Evolutionary conservation across 768 basidiomycete species (phyloP), one percentile per base, ranked within the genome.

Genomic region (Pisolithus microcarpus): DNA sequence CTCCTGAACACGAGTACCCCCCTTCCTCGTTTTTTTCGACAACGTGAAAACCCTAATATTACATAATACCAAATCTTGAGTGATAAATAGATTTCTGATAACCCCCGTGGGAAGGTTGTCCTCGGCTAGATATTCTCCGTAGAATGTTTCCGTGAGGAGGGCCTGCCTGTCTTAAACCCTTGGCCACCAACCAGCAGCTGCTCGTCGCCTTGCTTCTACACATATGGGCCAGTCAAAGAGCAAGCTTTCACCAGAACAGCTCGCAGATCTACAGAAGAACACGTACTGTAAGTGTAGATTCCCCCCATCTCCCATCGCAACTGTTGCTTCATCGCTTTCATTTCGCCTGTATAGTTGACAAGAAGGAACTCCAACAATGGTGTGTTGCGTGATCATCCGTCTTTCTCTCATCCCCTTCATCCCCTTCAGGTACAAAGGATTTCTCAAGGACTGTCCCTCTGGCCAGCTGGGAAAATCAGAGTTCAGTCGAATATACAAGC

Each of bases 341-440:
- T 55, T 42, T 49, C 50, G 24, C 18, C 42, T 30, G 37, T 50
- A 3, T 69, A 94, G 91, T 94, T 68, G 91, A 94, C 75, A 95
- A 94, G 83, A 85, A 89, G 65, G 92, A 96, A 69, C 84, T 95
- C 40, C 92, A 96, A 71, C 91, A 92, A 76, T 95, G 93, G 92
- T 90, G 21, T 42, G 28, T 49, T 39, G 48, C 46, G 52, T 34
- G 52, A 38, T 23, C 51, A 19, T 48, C 10, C 36, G 49, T 40
- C 43, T 43, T 37, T 49, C 18, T 53, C 19, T 51, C 50, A 52
- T 47, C 50, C 13, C 48, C 38, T 50, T 37, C 47, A 34, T 48
- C 38, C 37, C 34, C 46, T 43, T 51, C 51, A 95, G 91, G 94
- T 95, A 98, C 80, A 98, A 98, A 71, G 96, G 96, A 43, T 99